Conservation (phyloP, 371 early-diverging fungal species). For the Rhizopus sp. region DNA sequence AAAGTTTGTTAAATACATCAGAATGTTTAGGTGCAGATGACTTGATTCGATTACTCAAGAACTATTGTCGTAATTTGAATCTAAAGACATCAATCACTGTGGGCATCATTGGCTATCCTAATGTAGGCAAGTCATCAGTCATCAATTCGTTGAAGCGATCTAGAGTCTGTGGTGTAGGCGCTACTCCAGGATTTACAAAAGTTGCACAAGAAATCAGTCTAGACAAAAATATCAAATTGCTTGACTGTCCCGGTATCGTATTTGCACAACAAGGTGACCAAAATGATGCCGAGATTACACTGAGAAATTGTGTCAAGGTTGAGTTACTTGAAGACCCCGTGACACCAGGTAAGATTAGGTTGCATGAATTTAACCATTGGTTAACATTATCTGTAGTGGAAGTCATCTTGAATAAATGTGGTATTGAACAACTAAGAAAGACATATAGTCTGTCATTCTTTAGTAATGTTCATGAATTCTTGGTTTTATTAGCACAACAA, state of each 20-base stretch:
- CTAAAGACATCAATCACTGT: slow-evolving; percentile 96
- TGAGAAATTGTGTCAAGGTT: slow-evolving; percentile 95
- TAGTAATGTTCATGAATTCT: slow-evolving; percentile 76
- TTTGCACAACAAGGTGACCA: slow-evolving; percentile 73
- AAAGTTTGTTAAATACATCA: slow-evolving; percentile 61
- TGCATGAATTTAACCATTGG: not conserved
- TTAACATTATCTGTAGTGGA: slow-evolving; percentile 61
- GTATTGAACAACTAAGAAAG: slow-evolving; percentile 72
- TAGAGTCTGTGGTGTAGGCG: slow-evolving; percentile 93
- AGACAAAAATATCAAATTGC: slow-evolving; percentile 94
- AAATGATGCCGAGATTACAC: slow-evolving; percentile 79
- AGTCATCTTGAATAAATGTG: slow-evolving; percentile 81
- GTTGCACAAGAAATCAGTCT: slow-evolving; percentile 93
- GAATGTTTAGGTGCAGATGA: slow-evolving; percentile 89
- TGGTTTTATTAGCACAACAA: slow-evolving; percentile 80
- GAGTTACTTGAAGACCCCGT: slow-evolving; percentile 93
- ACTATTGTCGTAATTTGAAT: slow-evolving; percentile 89
- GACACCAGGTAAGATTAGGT: slow-evolving; percentile 66
- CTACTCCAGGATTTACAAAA: slow-evolving; percentile 97
- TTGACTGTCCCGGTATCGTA: slow-evolving; percentile 99
- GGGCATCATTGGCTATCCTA: slow-evolving; percentile 99
- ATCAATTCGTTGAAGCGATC: slow-evolving; percentile 97
- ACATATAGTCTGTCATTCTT: slow-evolving; percentile 86
- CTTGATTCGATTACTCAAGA: slow-evolving; percentile 91
- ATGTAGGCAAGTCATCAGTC: slow-evolving; percentile 98